A percentile compares a stretch with the other conserved stretches of the same genome.
Conservation (phyloP, 495 filamentous ascomycete species). For the Pyrenula aspistea region DNA sequence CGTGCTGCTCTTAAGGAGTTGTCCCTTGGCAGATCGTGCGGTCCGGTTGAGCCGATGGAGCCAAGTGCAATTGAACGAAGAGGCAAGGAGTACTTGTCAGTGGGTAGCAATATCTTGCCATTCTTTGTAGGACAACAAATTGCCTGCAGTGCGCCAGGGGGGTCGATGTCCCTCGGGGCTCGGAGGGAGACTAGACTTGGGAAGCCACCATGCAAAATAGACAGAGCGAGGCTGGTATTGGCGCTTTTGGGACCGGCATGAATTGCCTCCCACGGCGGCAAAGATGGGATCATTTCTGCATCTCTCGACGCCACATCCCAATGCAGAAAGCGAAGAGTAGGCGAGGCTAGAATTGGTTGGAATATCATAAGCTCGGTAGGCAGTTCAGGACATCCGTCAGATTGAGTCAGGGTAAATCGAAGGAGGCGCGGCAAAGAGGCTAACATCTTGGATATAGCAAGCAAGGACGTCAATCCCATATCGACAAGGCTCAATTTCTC, state of each 20-base stretch:
- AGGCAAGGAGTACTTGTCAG: constrained; percentile 35
- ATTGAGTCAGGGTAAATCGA: constrained; percentile 61
- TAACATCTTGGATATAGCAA: constrained; percentile 64
- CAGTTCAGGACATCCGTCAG: constrained; percentile 43
- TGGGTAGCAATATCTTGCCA: constrained; percentile 32
- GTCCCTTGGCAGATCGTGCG: constrained; percentile 28
- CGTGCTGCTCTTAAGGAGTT: constrained; percentile 35
- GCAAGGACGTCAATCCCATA: constrained; percentile 50
- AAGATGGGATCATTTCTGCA: constrained; percentile 9
- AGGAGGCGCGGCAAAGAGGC: constrained; percentile 49
- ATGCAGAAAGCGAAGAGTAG: constrained; percentile 55
- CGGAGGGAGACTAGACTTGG: constrained; percentile 56
- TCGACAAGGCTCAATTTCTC: constrained; percentile 53
- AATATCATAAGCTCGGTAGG: constrained; percentile 47
- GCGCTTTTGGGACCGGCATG: constrained; percentile 29
- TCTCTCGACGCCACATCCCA: constrained; percentile 56
- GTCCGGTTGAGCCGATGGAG: constrained; percentile 26
- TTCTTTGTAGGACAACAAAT: constrained; percentile 50
- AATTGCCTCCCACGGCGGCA: background rate
- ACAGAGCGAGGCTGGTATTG: constrained; percentile 59
- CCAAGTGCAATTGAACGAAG: constrained; percentile 28
- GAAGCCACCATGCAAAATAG: constrained; percentile 59
- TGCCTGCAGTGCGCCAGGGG: constrained; percentile 51
- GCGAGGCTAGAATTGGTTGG: constrained; percentile 58
- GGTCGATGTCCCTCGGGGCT: constrained; percentile 60